Base-by-base conservation (phyloP, 169 alveolate genomes). In the Cryptosporidium tyzzeri region DNA sequence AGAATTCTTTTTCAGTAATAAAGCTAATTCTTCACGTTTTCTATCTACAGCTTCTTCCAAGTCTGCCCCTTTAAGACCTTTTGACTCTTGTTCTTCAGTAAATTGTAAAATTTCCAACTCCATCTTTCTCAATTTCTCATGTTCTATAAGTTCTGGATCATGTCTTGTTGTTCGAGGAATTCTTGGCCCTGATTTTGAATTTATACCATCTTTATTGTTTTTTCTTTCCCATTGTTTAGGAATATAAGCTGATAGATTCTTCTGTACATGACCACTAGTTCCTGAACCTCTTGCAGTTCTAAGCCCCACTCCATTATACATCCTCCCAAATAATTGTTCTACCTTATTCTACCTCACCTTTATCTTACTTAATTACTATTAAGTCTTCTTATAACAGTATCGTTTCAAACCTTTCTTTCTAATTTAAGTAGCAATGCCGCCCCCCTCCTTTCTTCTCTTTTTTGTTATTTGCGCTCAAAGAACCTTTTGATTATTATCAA, bases 201-300 rank as follows among this genome's bases (percentile, higher is more conserved):
- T 93, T 91, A 51, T 86, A 87, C 44, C 86, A 85, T 92, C 93
- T 58, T 51, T 85, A 85, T 80, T 80, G 91, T 68, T 74, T 62
- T 45, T 91, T 85, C 92, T 68, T 65, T 87, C 94, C 58, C 70
- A 86, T 23, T 68, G 65, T 26, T 73, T 73, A 71, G 91, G 97
- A 50, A 65, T 87, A 69, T 58, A 91, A 71, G 87, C 93, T 1
- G 96, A 92, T 59, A 94, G 69, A 61, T 93, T 95, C 65, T 95
- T 84, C 84, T 96, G 97, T 10, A 96, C 93, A 71, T 95, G 95
- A 3, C 98, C 98, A 61, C 95, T 94, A 26, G 98, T 96, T 8
- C 98, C 98, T 12, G 97, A 93, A 35, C 98, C 98, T 55, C 97
- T 87, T 6, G 96, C 95, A 35, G 98, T 95, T 39, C 87, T 86